Conservation (phyloP, 305 asterid species). For the Fraxinus ornus region DNA sequence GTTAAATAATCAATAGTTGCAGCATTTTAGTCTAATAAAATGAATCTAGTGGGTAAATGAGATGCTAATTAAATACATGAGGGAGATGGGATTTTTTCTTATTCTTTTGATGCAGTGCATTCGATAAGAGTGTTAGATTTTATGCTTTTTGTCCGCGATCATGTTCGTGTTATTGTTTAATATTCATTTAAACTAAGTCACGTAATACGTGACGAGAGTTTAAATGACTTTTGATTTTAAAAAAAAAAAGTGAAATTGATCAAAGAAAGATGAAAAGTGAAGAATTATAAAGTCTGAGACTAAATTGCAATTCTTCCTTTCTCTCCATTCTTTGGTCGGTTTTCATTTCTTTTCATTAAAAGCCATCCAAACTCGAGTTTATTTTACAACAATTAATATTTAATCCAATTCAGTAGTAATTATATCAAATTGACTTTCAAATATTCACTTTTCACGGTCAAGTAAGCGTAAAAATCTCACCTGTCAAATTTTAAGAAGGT, state of each 20-base stretch:
- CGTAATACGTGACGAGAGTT: background rate
- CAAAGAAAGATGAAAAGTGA: too few relatives aligned
- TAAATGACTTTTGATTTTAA: background rate
- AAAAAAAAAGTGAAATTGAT: background rate
- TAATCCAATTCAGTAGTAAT: too few relatives aligned
- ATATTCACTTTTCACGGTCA: too few relatives aligned
- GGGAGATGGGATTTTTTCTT: background rate
- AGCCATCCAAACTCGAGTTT: too few relatives aligned
- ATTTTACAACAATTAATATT: too few relatives aligned
- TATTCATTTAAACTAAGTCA: background rate
- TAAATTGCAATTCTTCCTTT: too few relatives aligned
- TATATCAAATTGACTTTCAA: too few relatives aligned
- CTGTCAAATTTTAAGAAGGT: background rate
- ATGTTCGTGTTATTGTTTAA: background rate
- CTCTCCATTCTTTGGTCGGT: too few relatives aligned
- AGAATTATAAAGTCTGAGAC: too few relatives aligned
- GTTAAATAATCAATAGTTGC: slow-evolving; percentile 4
- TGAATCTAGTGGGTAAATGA: slow-evolving; percentile 2
- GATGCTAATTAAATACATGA: background rate
- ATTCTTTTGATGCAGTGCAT: background rate
- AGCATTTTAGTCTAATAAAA: slow-evolving; percentile 7
- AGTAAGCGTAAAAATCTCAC: background rate
- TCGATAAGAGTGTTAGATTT: background rate
- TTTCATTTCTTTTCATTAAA: too few relatives aligned
- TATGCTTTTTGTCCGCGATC: background rate